Evolutionary conservation across 257 asterid genomes (phyloP).

Genomic region (Solanum sejunctum): DNA sequence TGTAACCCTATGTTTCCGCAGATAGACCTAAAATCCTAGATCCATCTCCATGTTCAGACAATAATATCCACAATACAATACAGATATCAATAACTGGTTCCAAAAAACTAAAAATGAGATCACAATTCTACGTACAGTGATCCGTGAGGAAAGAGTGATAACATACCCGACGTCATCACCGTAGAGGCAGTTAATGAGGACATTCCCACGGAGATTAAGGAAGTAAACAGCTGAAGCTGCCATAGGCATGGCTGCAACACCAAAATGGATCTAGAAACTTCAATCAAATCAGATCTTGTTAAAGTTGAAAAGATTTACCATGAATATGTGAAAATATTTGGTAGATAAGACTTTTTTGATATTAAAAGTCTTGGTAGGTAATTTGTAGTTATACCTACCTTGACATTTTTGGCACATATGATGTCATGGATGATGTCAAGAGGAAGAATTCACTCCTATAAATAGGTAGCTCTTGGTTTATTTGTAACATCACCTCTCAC

Average conservation of each 20-base stretch:
- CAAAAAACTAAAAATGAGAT: neutral
- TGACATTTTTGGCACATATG: too few species aligned
- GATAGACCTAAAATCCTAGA: neutral
- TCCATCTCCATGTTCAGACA: neutral
- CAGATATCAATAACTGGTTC: neutral
- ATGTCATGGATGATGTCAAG: too few species aligned
- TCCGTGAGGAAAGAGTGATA: neutral
- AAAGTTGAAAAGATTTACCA: too few species aligned
- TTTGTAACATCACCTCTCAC: too few species aligned
- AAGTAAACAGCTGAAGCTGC: slow-evolving; percentile 97
- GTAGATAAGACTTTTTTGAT: too few species aligned
- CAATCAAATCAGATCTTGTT: neutral
- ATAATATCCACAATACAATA: neutral
- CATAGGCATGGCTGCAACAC: slow-evolving; percentile 65
- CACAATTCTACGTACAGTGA: neutral
- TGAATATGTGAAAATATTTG: too few species aligned
- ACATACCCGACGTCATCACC: slow-evolving; percentile 95
- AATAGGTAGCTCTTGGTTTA: too few species aligned
- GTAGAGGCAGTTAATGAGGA: slow-evolving; percentile 94
- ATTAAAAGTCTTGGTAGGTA: too few species aligned
- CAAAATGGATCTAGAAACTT: neutral
- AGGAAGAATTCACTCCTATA: too few species aligned
- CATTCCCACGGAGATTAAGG: slow-evolving; percentile 96
- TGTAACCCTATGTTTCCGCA: neutral
- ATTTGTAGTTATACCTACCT: too few species aligned